phyloP scores from a whole-genome alignment of 345 rosid genomes.

The Cardiospermum halicacabum region DNA sequence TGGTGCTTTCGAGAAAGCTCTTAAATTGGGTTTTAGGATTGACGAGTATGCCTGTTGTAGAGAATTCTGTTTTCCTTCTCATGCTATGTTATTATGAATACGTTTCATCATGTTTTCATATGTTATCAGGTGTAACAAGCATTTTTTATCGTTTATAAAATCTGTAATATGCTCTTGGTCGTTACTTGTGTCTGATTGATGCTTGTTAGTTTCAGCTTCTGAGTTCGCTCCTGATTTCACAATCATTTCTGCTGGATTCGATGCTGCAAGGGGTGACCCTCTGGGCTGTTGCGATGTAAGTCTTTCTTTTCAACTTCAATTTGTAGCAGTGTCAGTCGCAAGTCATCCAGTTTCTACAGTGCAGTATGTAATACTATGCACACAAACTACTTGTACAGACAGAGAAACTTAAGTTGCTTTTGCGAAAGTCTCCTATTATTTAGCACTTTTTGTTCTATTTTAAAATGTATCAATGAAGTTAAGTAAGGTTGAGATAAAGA shows the following conservation, averaged over 20 bases:
- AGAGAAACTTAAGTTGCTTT: background rate
- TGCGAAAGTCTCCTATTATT: background rate
- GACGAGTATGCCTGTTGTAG: background rate
- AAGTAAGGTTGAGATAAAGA: background rate
- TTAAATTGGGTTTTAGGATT: background rate
- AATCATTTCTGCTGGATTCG: conserved; percentile 97
- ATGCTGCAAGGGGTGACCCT: conserved; percentile 99
- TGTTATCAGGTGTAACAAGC: background rate
- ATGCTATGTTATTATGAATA: background rate
- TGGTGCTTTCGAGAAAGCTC: background rate
- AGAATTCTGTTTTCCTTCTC: background rate
- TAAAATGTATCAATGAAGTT: background rate
- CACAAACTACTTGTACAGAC: background rate
- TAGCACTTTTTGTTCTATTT: background rate
- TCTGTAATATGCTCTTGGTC: conserved; percentile 4
- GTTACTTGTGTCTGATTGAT: conserved; percentile 3
- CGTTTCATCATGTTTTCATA: background rate
- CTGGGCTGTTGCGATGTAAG: conserved; percentile 95
- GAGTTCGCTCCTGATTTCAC: conserved; percentile 89
- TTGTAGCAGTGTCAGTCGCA: background rate
- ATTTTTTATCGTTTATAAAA: background rate
- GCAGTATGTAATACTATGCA: background rate
- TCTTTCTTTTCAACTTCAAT: background rate
- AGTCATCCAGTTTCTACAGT: background rate
- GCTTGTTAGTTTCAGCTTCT: conserved; percentile 52